Percentiles rank a stretch among this genome's conserved stretches.
phyloP scores from a whole-genome alignment of 2,329 filamentous ascomycete species.

The Xylaria digitata region DNA sequence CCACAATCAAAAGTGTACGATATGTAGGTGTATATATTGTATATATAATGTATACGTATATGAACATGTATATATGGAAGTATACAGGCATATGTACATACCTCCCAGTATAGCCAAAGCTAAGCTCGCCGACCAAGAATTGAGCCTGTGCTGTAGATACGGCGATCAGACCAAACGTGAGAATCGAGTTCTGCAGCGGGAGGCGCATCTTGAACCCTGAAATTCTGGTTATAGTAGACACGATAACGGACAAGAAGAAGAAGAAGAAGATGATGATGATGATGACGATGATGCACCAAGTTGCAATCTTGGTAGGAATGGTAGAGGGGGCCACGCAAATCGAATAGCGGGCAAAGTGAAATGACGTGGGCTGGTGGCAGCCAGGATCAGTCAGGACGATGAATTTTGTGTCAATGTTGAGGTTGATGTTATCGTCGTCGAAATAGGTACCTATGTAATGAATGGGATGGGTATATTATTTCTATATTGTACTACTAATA shows the following conservation, averaged over 20 bases:
- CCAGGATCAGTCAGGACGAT: conserved; percentile 8
- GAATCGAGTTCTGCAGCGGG: conserved; percentile 48
- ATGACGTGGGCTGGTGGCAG: conserved; percentile 7
- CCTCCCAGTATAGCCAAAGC: conserved; percentile 79
- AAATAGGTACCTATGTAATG: no score
- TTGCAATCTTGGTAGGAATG: conserved; percentile 23
- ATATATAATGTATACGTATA: background rate
- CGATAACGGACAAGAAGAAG: background rate
- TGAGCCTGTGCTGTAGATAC: conserved; percentile 66
- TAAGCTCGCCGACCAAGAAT: conserved; percentile 76
- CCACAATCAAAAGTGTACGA: no score
- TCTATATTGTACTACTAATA: no score
- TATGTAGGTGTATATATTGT: no score
- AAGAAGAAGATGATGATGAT: no score
- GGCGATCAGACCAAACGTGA: conserved; percentile 58
- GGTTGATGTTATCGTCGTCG: background rate
- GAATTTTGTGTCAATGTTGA: no score
- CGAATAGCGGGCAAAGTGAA: conserved; percentile 28
- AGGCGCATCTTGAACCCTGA: conserved; percentile 58
- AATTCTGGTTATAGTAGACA: conserved; percentile 7
- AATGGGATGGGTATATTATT: no score
- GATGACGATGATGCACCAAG: conserved; percentile 18
- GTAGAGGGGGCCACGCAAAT: conserved; percentile 28
- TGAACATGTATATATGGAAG: background rate
- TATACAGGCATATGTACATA: conserved; percentile 50